A percentile compares a stretch with the other conserved stretches of the same genome.
These are phyloP conservation scores for Meyerozyma sp. DNA, from an alignment of 1,139 yeast genomes.

Conservation along the genomic window DNA sequence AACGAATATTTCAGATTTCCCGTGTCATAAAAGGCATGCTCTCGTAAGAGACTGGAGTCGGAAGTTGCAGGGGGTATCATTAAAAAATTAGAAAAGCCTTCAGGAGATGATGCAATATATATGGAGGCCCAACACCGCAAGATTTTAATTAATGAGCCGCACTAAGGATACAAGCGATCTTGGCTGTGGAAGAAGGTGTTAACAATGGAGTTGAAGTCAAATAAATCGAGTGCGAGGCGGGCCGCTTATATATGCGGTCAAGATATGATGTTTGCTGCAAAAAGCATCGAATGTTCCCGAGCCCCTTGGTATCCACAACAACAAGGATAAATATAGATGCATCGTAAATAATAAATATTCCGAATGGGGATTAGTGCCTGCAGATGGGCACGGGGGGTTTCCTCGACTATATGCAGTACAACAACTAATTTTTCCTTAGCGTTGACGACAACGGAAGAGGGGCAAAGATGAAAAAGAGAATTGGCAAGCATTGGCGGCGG, in stretches of 20 bases:
- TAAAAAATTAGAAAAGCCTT: not conserved
- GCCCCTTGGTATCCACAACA: not conserved
- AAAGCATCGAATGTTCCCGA: not conserved
- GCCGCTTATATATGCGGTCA: too few relatives aligned
- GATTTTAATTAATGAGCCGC: not conserved
- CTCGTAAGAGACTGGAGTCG: slow-evolving; percentile 20
- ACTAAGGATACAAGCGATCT: too few relatives aligned
- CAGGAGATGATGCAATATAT: not conserved
- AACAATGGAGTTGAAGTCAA: not conserved
- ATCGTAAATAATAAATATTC: not conserved
- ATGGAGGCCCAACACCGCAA: not conserved
- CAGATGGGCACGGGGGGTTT: not conserved
- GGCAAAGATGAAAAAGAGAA: too few relatives aligned
- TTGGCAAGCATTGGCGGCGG: too few relatives aligned
- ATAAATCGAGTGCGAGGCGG: too few relatives aligned
- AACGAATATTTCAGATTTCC: slow-evolving; percentile 13
- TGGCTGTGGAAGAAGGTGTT: not conserved
- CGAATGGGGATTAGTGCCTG: not conserved
- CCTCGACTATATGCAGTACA: too few relatives aligned
- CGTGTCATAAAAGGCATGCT: slow-evolving; percentile 26
- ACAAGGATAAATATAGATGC: not conserved
- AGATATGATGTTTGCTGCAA: too few relatives aligned
- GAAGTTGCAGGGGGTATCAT: slow-evolving; percentile 17
- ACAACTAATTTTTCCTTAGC: too few relatives aligned
- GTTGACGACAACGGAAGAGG: too few relatives aligned